Percentiles rank a stretch among this genome's conserved stretches.
Conservation (phyloP, 2,329 filamentous ascomycete species). For the Ophiocordyceps unilateralis region DNA sequence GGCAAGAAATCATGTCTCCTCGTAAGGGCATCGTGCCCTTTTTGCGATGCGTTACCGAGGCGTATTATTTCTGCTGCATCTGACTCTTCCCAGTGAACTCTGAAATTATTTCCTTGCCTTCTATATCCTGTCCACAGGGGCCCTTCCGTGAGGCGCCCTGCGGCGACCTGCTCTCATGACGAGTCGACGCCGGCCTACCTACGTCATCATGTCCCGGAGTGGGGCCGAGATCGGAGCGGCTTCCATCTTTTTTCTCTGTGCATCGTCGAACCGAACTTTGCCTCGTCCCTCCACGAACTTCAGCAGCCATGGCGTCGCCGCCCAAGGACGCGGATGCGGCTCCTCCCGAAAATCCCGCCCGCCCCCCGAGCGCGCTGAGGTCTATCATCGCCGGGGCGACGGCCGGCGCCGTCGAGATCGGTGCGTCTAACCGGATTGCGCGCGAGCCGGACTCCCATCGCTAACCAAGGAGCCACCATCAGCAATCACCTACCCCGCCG, state of each 20-base stretch:
- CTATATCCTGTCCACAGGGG: too few relatives aligned
- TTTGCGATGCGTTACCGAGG: too few relatives aligned
- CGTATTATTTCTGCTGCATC: too few relatives aligned
- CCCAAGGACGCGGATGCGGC: slow-evolving; percentile 7
- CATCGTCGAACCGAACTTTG: neutral
- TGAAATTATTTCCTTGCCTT: too few relatives aligned
- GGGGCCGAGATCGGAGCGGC: neutral
- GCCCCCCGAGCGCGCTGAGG: slow-evolving; percentile 60
- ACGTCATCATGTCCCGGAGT: neutral
- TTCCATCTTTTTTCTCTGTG: neutral
- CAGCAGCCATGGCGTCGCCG: slow-evolving; percentile 12
- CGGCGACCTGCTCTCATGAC: too few relatives aligned
- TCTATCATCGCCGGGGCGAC: slow-evolving; percentile 84
- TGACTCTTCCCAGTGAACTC: too few relatives aligned
- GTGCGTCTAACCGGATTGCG: slow-evolving; percentile 24
- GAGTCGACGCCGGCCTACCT: neutral
- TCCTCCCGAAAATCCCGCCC: slow-evolving; percentile 14
- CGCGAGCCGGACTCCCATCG: neutral
- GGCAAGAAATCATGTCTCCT: too few relatives aligned
- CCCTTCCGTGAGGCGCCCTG: too few relatives aligned
- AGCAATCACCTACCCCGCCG: slow-evolving; percentile 84
- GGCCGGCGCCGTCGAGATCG: slow-evolving; percentile 90
- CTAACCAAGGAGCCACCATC: slow-evolving; percentile 8
- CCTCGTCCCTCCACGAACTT: neutral
- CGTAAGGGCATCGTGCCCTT: too few relatives aligned